Evolutionary conservation across 2,329 filamentous ascomycete species (phyloP).

Genomic region (Apiospora malaysiana): DNA sequence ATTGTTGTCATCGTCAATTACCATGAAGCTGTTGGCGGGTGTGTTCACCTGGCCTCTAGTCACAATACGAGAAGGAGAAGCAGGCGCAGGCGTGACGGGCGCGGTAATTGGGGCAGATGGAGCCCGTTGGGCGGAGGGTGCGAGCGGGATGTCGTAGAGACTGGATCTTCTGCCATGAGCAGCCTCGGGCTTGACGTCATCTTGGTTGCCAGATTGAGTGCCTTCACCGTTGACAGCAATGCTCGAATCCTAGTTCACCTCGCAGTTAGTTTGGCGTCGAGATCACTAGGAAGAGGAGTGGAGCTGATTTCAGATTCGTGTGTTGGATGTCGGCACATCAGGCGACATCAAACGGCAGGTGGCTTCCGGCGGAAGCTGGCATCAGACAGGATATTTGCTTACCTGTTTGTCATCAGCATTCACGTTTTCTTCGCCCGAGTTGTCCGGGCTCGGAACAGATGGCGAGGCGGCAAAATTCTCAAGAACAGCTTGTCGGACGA

Average conservation of each 20-base stretch:
- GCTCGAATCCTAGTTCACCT: background rate
- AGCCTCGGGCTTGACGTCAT: background rate
- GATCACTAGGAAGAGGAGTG: no score
- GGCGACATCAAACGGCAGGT: no score
- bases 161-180: background rate
- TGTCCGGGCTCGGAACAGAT: no score
- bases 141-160: conserved; percentile 7
- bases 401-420: background rate
- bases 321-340: no score
- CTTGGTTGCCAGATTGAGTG: background rate
- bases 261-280: background rate
- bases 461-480: background rate
- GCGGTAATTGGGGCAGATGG: no score
- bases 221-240: background rate
- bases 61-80: background rate
- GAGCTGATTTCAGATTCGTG: no score
- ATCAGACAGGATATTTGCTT: no score
- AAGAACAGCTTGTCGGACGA: background rate
- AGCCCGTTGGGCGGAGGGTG: background rate
- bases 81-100: background rate
- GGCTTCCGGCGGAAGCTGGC: no score
- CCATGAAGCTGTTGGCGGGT: background rate
- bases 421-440: background rate
- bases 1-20: background rate
- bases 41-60: background rate